phyloP scores from a whole-genome alignment of 1,284 basidiomycete genomes.

The Sutorius eximius region DNA sequence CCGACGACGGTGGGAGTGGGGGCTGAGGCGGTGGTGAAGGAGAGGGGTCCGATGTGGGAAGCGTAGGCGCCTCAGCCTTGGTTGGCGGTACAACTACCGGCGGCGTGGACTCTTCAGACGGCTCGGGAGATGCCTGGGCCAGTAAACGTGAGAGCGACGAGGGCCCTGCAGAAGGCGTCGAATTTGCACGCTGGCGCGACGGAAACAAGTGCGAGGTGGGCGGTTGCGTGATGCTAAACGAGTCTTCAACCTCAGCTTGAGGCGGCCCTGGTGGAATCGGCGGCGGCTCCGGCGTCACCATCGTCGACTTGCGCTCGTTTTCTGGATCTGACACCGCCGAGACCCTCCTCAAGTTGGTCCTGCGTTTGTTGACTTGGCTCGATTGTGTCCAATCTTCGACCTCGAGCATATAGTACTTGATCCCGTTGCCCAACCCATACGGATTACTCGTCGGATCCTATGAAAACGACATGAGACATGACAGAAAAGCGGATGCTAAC shows the following conservation, averaged over 20 bases:
- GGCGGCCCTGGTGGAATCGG: slow-evolving; percentile 51
- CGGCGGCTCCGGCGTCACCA: slow-evolving; percentile 35
- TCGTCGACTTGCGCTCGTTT: slow-evolving; percentile 36
- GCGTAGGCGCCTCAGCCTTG: slow-evolving; percentile 10
- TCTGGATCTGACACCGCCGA: slow-evolving; percentile 40
- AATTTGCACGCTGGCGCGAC: slow-evolving; percentile 60
- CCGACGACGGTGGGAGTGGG: slow-evolving; percentile 37
- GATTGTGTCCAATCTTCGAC: slow-evolving; percentile 91
- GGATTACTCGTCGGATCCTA: slow-evolving; percentile 75
- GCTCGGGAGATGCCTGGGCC: slow-evolving; percentile 62
- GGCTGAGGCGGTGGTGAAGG: slow-evolving; percentile 4
- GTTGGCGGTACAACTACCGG: slow-evolving; percentile 34
- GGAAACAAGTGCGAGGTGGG: slow-evolving; percentile 66
- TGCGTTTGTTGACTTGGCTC: slow-evolving; percentile 57
- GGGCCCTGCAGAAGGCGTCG: slow-evolving; percentile 64
- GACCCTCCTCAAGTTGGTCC: slow-evolving; percentile 52
- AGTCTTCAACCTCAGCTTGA: slow-evolving; percentile 65
- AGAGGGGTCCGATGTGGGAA: slow-evolving; percentile 1
- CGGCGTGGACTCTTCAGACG: slow-evolving; percentile 17
- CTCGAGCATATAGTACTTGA: slow-evolving; percentile 91
- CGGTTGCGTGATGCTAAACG: slow-evolving; percentile 58
- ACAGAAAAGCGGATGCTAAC: neutral
- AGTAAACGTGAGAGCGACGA: slow-evolving; percentile 74
- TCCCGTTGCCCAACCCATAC: slow-evolving; percentile 83
- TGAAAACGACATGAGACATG: slow-evolving; percentile 9